Base-by-base conservation (phyloP, 306 rosid genomes). In the Dalbergia cochinchinensis region DNA sequence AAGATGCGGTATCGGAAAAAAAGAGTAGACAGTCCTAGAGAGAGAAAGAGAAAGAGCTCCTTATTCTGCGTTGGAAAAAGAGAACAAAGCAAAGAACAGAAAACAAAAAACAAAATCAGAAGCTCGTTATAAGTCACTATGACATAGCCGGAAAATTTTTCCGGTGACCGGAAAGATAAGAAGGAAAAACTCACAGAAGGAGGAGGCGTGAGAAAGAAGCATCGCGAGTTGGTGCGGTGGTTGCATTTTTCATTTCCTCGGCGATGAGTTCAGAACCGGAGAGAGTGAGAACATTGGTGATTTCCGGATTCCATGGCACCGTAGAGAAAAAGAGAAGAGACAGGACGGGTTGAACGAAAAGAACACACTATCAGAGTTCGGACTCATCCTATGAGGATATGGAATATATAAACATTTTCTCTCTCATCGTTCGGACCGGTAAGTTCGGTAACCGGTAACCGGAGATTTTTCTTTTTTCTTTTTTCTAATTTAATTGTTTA, bases 381-480 rank as follows among this genome's bases (percentile, higher is more conserved):
- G 83, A 82, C 86, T 84, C 93, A 79, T 78, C 74, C 82, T 72
- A 82, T 69, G 88, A 57, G 89, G 57, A 64, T 71, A 66, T 19
- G 89, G 94, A 89, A 91, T 91, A 89, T 88, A 83, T 79, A 87
- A 73, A 86, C 85, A 88, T 85, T 89, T 83, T 84, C 86, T 84
- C 86, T 81, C 83, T 81, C 80, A 73, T 83, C 31, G 8, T 33
- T 18, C n/a, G 11, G 64, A 95, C 96, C 83, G 88, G 81, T 73
- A 83, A 8, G 71, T 19, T 65, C 87, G 96, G 97, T 93, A 31
- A 64, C 87, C 88, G 82, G 96, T 92, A 16, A 65, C 63, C 77
- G 73, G 1, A 71, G 86, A 82, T 80, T 69, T 86, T 81, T 80
- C 31, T 37, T 37, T 37, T 37, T 37, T 37, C 41, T 37, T 37